phyloP scores from a whole-genome alignment of 768 basidiomycete species.

The Cubamyces lactineus region DNA sequence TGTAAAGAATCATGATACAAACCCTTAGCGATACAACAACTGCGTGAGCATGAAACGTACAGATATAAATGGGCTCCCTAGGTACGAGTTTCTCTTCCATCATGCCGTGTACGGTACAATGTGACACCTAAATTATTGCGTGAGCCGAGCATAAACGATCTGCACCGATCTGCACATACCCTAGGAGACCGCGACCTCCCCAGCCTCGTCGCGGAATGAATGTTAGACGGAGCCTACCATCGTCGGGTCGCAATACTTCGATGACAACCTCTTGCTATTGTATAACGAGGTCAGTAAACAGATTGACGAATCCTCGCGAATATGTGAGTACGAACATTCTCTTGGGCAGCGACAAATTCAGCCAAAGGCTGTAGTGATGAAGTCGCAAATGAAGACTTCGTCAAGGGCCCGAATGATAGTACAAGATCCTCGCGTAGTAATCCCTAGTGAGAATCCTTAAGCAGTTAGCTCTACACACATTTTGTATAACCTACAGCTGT shows the following conservation, averaged over 20 bases:
- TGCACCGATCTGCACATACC: slow-evolving; percentile 48
- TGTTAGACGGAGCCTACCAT: slow-evolving; percentile 38
- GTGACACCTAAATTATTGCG: slow-evolving; percentile 22
- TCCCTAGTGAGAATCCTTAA: slow-evolving; percentile 49
- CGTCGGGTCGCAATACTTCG: slow-evolving; percentile 55
- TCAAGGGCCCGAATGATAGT: slow-evolving; percentile 71
- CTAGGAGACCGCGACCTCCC: slow-evolving; percentile 87
- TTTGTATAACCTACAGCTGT: slow-evolving; percentile 63
- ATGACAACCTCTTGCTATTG: slow-evolving; percentile 61
- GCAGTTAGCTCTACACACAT: background rate
- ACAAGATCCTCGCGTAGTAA: slow-evolving; percentile 71
- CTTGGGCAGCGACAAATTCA: slow-evolving; percentile 70
- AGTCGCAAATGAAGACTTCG: slow-evolving; percentile 52
- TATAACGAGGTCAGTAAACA: background rate
- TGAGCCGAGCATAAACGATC: background rate
- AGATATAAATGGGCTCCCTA: background rate
- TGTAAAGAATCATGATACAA: background rate
- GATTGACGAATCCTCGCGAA: background rate
- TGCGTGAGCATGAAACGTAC: slow-evolving; percentile 52
- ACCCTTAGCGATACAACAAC: slow-evolving; percentile 57
- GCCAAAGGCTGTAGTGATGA: slow-evolving; percentile 71
- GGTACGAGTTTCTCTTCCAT: background rate
- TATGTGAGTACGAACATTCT: slow-evolving; percentile 61
- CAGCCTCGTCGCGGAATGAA: slow-evolving; percentile 51
- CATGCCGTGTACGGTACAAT: slow-evolving; percentile 26